Conservation (phyloP, 805 yeast species). For the Pichia eremophila region DNA sequence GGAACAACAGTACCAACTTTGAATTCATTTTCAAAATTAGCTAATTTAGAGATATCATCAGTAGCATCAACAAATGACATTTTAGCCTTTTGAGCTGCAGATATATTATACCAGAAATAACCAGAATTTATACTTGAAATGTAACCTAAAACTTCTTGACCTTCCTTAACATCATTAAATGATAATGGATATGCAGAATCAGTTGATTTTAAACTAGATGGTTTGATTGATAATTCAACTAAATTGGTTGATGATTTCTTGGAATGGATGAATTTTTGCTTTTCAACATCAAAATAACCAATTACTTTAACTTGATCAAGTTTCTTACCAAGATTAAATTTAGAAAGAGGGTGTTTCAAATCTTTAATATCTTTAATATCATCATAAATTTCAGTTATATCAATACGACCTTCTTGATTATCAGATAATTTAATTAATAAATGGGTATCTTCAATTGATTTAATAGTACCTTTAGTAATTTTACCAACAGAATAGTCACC, state of each 20-base stretch:
- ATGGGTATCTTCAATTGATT: conserved; percentile 55
- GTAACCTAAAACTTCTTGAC: conserved; percentile 45
- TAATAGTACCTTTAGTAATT: conserved; percentile 49
- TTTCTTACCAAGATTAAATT: conserved; percentile 48
- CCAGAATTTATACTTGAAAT: conserved; percentile 58
- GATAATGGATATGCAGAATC: conserved; percentile 28
- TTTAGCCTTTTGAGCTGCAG: conserved; percentile 61
- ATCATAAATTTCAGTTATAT: conserved; percentile 60
- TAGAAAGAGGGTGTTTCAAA: conserved; percentile 45
- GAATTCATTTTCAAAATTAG: conserved; percentile 43
- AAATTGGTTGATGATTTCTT: conserved; percentile 45
- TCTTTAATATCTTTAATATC: conserved; percentile 45
- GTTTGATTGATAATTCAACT: conserved; percentile 45
- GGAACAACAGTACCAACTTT: conserved; percentile 68
- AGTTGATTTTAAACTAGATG: conserved; percentile 24
- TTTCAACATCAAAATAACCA: conserved; percentile 68
- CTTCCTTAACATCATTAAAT: conserved; percentile 36
- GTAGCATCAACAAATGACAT: conserved; percentile 57
- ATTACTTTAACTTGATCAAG: conserved; percentile 54
- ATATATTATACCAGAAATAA: conserved; percentile 55
- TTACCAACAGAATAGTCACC: conserved; percentile 54
- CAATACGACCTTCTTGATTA: conserved; percentile 71
- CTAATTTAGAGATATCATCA: conserved; percentile 39
- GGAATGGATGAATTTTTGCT: conserved; percentile 56
- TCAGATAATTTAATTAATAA: conserved; percentile 70